Evolutionary conservation across 768 basidiomycete species (phyloP).

Genomic region (Rubroboletus satanas): DNA sequence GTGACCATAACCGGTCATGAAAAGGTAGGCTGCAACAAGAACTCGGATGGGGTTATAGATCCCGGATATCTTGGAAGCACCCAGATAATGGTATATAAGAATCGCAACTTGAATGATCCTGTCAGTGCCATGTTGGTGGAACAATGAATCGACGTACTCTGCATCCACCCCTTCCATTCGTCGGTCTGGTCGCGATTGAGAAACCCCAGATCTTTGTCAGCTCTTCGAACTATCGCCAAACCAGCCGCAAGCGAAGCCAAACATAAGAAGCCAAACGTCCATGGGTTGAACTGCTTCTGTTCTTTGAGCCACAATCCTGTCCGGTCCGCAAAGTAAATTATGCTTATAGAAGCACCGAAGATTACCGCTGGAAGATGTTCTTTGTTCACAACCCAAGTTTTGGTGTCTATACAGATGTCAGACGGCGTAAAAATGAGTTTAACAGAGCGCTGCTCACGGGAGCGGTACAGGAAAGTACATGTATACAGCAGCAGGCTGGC

Average conservation of each 20-base stretch:
- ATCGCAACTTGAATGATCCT: constrained; percentile 58
- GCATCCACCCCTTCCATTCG: constrained; percentile 99
- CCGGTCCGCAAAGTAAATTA: constrained; percentile 80
- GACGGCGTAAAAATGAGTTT: constrained; percentile 9
- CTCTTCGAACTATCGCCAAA: constrained; percentile 58
- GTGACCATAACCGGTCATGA: constrained; percentile 93
- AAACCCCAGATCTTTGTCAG: constrained; percentile 83
- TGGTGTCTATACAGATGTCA: constrained; percentile 18
- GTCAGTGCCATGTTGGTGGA: neutral
- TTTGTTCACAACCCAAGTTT: constrained; percentile 14
- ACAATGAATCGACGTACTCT: constrained; percentile 50
- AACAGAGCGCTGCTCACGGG: constrained; percentile 17
- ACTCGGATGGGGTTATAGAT: constrained; percentile 91
- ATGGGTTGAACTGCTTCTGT: constrained; percentile 75
- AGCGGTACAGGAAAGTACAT: constrained; percentile 43
- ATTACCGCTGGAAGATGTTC: constrained; percentile 44
- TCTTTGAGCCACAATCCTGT: constrained; percentile 86
- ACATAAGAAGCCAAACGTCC: constrained; percentile 61
- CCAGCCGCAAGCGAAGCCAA: constrained; percentile 55
- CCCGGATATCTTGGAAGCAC: constrained; percentile 87
- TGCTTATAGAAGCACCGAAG: constrained; percentile 61
- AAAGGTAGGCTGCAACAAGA: constrained; percentile 83
- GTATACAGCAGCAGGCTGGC: constrained; percentile 45
- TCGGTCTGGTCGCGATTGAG: constrained; percentile 91
- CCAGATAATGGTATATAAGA: constrained; percentile 88